Percentiles rank a stretch among this genome's conserved stretches.
Conservation (phyloP, 352 stramenopile species). For the Globisporangium cylindrosporum region DNA sequence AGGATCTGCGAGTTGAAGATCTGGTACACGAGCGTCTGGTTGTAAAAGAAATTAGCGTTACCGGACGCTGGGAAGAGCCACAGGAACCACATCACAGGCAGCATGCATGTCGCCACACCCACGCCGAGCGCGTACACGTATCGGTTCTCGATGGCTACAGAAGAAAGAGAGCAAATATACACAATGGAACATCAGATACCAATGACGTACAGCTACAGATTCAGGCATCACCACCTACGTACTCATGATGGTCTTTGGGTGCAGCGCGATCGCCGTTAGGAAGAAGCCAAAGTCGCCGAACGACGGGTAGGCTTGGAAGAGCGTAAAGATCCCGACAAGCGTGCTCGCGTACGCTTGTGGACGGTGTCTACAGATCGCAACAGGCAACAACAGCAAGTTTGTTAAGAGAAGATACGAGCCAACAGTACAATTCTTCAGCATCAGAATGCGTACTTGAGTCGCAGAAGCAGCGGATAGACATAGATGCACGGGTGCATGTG, state of each 20-base stretch:
- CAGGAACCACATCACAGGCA: constrained; percentile 87
- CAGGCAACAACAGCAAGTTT: background rate
- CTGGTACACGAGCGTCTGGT: constrained; percentile 85
- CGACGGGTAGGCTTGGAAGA: constrained; percentile 79
- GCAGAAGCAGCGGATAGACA: constrained; percentile 72
- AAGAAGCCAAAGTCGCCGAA: constrained; percentile 85
- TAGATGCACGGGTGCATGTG: constrained; percentile 82
- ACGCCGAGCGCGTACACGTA: constrained; percentile 74
- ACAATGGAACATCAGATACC: background rate
- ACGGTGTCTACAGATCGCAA: constrained; percentile 36
- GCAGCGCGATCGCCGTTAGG: constrained; percentile 53
- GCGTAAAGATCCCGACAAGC: constrained; percentile 67
- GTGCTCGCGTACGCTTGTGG: constrained; percentile 66
- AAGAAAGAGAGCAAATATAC: constrained; percentile 4
- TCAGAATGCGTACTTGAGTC: constrained; percentile 45
- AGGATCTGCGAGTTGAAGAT: constrained; percentile 80
- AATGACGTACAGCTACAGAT: no score
- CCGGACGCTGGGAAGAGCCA: constrained; percentile 82
- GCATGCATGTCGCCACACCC: constrained; percentile 62
- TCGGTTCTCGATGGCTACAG: constrained; percentile 69
- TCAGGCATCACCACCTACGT: constrained; percentile 11
- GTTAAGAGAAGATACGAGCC: no score
- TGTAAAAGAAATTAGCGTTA: constrained; percentile 91
- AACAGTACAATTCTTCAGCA: background rate
- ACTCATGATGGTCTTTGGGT: constrained; percentile 83